Base-by-base conservation (phyloP, 169 alveolate species). In the Plasmodium berghei region DNA sequence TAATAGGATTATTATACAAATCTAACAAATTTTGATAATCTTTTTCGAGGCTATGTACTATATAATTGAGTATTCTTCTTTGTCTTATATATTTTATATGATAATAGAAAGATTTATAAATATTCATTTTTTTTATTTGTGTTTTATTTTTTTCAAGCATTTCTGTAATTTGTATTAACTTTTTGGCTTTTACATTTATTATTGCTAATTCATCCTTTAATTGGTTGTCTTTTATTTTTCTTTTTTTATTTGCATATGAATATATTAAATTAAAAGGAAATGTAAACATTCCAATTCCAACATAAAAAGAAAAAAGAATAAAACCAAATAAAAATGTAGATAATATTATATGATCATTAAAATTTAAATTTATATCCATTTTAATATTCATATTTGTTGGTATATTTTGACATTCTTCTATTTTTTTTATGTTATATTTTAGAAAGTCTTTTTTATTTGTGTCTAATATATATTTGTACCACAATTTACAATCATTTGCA, bases 151-250 rank as follows among this genome's bases (percentile, higher is more conserved):
- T 67, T 45, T 80, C 67, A 46, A 80, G 45, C n/a, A 14, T 22
- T 16, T 80, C 85, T 55, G 90, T 69, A 9, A 80, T 40, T 18
- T 80, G n/a, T 12, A 80, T 9, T 54, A 80, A 45, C 5, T n/a
- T 34, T 49, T 64, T 70, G 49, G 63, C 83, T 58, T 80, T 80
- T 67, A 61, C 66, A 48, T 80, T 80, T 24, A 80, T 80, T 20
- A 22, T 16, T 0, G 26, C 10, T 12, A 80, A 71, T 55, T 69
- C 64, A 3, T 9, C 8, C 48, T 64, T 80, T 16, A 80, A 66
- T 14, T 66, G 46, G 10, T 9, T 72, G 34, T 80, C 72, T 66
- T 66, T 80, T 22, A 72, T 22, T 67, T 22, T 70, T n/a, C 49
- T 67, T 46, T 70, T 72, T 48, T 54, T 55, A 18, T 45, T 20